Base-by-base conservation (phyloP, 768 basidiomycete genomes). In the Leccinum fibrillosum region DNA sequence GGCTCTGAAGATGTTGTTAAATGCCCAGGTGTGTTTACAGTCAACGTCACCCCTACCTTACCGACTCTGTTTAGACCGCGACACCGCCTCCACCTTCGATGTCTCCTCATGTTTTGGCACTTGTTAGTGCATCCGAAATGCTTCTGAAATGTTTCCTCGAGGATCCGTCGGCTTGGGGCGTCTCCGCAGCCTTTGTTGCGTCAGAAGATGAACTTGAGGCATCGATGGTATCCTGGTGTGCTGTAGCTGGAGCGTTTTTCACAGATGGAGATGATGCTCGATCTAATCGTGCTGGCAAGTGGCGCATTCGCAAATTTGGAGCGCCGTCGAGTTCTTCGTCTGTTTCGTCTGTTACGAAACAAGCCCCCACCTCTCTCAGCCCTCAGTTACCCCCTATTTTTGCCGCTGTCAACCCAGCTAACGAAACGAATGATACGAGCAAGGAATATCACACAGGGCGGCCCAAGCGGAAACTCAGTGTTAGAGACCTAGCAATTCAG, bases 121-220 rank as follows among this genome's bases (percentile, higher is more conserved):
- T 89, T 11, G 74, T 84, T 35, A 63, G 67, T 17, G 80, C 76
- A 19, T 87, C 85, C 28, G 77, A 81, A 53, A 69, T 69, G 17
- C 73, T 87, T 44, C 62, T 86, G n/a, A 70, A 70, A 19, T 71
- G 72, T n/a, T 78, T 86, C 66, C 77, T 82, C 34, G 76, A 78
- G 47, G 86, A 88, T 54, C 87, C 86, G 13, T 86, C 84, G 47
- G 84, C 83, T 3, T 81, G 79, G 76, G 87, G 87, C 9, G 81
- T 88, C 30, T 81, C 84, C 11, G 75, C 78, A 5, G 82, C 87
- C 7, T 85, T 89, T 61, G 72, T 88, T 25, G 71, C 77, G 0
- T 75, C 73, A 50, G 79, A 85, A 64, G 77, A 80, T 26, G 74
- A 75, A n/a, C 67, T 88, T 21, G 82, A 86, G 61, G 66, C 68